A percentile compares a stretch with the other conserved stretches of the same genome.
phyloP scores from a whole-genome alignment of 208 protist genomes.

The Trypanosoma avium region DNA sequence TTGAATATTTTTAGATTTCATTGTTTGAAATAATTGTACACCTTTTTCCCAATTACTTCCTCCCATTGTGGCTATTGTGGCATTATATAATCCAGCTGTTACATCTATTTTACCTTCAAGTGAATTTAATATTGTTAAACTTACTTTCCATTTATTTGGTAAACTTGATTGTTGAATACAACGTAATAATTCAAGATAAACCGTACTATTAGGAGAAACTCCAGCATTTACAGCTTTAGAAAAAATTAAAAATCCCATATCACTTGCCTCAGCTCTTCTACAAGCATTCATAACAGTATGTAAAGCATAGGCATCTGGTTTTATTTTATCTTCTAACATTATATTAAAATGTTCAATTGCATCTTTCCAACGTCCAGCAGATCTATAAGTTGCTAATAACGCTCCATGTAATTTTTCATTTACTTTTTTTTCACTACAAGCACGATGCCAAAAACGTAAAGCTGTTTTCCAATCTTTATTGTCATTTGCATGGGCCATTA shows the following conservation, averaged over 20 bases:
- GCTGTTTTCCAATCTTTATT: conserved; percentile 50
- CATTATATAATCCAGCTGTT: conserved; percentile 87
- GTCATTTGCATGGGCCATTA: conserved; percentile 90
- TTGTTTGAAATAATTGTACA: conserved; percentile 62
- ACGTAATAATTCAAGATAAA: conserved; percentile 84
- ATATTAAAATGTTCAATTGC: conserved; percentile 66
- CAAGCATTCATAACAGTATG: conserved; percentile 86
- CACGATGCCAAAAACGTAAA: conserved; percentile 64
- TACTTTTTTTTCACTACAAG: conserved; percentile 55
- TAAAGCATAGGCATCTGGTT: conserved; percentile 57
- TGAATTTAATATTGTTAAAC: conserved; percentile 49
- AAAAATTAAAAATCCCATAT: conserved; percentile 57
- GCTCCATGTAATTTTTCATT: conserved; percentile 68
- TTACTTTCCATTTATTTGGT: conserved; percentile 52
- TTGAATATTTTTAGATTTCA: conserved; percentile 74
- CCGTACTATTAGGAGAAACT: conserved; percentile 58
- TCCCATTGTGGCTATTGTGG: conserved; percentile 65
- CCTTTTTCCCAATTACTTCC: conserved; percentile 53
- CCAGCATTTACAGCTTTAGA: conserved; percentile 49
- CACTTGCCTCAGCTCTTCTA: conserved; percentile 56
- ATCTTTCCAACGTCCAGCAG: conserved; percentile 61
- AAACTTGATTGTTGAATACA: conserved; percentile 45
- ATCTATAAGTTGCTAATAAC: conserved; percentile 63
- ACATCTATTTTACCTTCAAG: conserved; percentile 60
- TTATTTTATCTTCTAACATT: conserved; percentile 68